phyloP scores from a whole-genome alignment of 441 rosid genomes.

The Adansonia grandidieri region DNA sequence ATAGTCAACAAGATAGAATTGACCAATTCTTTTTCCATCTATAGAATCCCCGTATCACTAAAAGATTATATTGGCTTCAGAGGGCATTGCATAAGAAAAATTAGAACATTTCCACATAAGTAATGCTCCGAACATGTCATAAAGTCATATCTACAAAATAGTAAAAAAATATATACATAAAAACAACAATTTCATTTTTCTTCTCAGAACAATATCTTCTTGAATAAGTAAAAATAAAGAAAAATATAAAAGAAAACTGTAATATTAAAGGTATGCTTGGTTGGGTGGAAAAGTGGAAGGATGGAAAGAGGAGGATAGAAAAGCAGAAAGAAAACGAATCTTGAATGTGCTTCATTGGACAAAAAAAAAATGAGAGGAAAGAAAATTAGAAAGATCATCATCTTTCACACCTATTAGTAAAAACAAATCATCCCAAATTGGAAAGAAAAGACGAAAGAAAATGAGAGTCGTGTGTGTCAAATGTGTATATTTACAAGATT shows the following conservation, averaged over 20 bases:
- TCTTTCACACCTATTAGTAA: too few species aligned
- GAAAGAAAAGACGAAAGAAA: too few species aligned
- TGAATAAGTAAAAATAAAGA: background rate
- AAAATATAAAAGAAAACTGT: background rate
- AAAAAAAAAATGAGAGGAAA: too few species aligned
- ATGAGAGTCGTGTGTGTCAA: too few species aligned
- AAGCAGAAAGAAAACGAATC: too few species aligned
- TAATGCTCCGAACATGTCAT: background rate
- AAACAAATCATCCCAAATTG: too few species aligned
- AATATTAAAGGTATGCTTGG: background rate
- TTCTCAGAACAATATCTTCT: background rate
- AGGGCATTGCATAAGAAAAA: background rate
- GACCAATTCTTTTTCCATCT: background rate
- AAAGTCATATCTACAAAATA: background rate
- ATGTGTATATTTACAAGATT: too few species aligned
- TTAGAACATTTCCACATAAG: background rate
- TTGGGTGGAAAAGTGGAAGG: too few species aligned
- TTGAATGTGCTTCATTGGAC: too few species aligned
- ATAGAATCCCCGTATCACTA: background rate
- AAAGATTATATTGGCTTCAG: background rate
- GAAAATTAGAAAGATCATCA: too few species aligned
- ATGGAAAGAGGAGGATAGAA: too few species aligned
- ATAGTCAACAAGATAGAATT: slow-evolving; percentile 1
- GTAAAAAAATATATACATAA: background rate
- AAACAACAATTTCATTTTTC: background rate